These are phyloP conservation scores for Chrysoporthe austroafricana DNA, from an alignment of 2,329 filamentous ascomycete species.

Conservation along the genomic window DNA sequence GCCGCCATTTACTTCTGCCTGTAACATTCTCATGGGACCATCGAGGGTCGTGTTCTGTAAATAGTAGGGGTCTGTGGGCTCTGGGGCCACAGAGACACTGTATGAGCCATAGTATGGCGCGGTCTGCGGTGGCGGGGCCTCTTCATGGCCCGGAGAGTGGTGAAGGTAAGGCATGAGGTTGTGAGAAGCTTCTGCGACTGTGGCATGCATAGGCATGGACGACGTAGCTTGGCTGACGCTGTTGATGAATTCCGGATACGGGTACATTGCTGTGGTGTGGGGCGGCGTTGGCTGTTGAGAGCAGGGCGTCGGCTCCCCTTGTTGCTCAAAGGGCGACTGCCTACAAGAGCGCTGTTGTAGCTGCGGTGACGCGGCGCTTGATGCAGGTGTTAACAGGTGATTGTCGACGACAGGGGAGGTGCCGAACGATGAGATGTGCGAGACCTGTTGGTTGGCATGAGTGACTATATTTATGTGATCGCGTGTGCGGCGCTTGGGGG, in stretches of 20 bases:
- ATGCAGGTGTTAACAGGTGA: constrained; percentile 55
- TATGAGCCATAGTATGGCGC: constrained; percentile 44
- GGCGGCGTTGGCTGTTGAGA: constrained; percentile 51
- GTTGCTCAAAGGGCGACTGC: constrained; percentile 34
- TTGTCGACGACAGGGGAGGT: constrained; percentile 37
- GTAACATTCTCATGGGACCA: constrained; percentile 5
- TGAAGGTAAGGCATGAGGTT: constrained; percentile 39
- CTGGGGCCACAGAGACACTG: constrained; percentile 39
- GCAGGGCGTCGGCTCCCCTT: constrained; percentile 40
- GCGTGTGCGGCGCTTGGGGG: background rate
- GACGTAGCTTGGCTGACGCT: constrained; percentile 48
- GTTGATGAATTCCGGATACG: constrained; percentile 48
- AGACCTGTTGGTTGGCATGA: constrained; percentile 35
- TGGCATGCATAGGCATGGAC: constrained; percentile 48
- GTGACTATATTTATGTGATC: background rate
- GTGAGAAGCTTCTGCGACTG: constrained; percentile 38
- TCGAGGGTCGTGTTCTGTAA: constrained; percentile 4
- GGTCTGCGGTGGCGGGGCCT: constrained; percentile 32
- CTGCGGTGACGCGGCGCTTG: constrained; percentile 52
- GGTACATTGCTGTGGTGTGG: constrained; percentile 50
- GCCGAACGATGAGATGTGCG: constrained; percentile 44
- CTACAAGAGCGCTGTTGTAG: constrained; percentile 43
- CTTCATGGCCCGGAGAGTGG: constrained; percentile 37
- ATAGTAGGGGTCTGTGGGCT: constrained; percentile 18
- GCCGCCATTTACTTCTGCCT: constrained; percentile 13